Evolutionary conservation across 108 stramenopile species (phyloP).

Genomic region (Pseudonitzschia delicatissima): DNA sequence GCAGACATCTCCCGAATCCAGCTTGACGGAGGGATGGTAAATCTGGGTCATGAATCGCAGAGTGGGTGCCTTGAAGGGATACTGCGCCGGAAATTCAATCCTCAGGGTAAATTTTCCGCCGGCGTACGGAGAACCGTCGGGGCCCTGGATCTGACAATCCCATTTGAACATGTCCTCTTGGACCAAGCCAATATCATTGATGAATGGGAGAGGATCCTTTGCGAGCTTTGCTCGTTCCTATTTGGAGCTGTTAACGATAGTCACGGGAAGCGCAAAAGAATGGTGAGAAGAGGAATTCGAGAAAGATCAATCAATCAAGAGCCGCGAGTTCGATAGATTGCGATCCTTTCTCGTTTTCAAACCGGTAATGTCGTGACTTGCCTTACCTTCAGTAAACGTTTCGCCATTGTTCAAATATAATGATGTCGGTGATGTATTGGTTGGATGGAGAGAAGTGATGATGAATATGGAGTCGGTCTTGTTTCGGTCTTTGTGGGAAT

Average conservation of each 20-base stretch:
- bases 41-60: constrained; percentile 77
- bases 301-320: not conserved
- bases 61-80: constrained; percentile 90
- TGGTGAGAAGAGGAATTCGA: not conserved
- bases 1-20: constrained; percentile 81
- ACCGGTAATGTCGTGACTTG: no score
- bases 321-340: no score
- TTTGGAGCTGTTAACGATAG: not conserved
- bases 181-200: constrained; percentile 27
- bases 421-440: no score
- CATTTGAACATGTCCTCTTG: constrained; percentile 45
- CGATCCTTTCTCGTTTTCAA: no score
- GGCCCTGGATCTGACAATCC: constrained; percentile 45
- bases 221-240: constrained; percentile 52
- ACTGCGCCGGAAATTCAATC: constrained; percentile 71
- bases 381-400: constrained; percentile 36
- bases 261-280: constrained; percentile 2
- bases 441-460: no score
- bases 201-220: constrained; percentile 41
- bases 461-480: no score
- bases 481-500: no score
- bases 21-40: constrained; percentile 83
- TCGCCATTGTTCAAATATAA: constrained; percentile 34
- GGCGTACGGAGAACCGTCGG: constrained; percentile 68
- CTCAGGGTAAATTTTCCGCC: constrained; percentile 69